Conservation (phyloP, 441 rosid species). For the Capsella rubella region DNA sequence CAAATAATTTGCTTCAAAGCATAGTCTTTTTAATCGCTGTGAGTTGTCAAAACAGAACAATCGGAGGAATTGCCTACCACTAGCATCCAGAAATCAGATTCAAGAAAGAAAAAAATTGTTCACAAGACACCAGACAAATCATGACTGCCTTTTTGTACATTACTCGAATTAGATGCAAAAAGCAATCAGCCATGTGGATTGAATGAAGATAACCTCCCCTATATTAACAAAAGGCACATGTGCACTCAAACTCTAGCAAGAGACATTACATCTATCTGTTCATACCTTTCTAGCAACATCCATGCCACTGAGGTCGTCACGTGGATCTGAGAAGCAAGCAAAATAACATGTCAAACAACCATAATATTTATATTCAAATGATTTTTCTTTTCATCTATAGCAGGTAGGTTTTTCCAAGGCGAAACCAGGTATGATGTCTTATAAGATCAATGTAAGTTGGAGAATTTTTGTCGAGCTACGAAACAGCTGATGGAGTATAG, state of each 20-base stretch:
- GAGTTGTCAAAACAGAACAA: neutral
- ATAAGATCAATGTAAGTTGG: constrained; percentile 11
- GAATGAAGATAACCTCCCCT: neutral
- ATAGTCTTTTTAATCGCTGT: neutral
- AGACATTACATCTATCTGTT: constrained; percentile 15
- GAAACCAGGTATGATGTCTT: constrained; percentile 10
- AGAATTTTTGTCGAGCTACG: constrained; percentile 9
- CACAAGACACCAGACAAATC: neutral
- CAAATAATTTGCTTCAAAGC: constrained; percentile 17
- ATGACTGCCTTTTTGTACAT: neutral
- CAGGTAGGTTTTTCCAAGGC: neutral
- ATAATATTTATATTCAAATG: constrained; percentile 1
- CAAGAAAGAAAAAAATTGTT: neutral
- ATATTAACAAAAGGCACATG: neutral
- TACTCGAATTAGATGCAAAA: neutral
- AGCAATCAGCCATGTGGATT: neutral
- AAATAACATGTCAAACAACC: constrained; percentile 23
- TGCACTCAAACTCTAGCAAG: constrained; percentile 20
- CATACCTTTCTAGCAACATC: constrained; percentile 97
- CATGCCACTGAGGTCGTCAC: constrained; percentile 96
- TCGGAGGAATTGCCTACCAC: neutral
- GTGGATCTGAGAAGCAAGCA: constrained; percentile 73
- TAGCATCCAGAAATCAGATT: neutral
- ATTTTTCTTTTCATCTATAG: constrained; percentile 18
- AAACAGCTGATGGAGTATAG: constrained; percentile 1